Evolutionary conservation across 1,284 basidiomycete genomes (phyloP), one percentile per base, ranked within the genome.

Genomic region (Malassezia japonica): DNA sequence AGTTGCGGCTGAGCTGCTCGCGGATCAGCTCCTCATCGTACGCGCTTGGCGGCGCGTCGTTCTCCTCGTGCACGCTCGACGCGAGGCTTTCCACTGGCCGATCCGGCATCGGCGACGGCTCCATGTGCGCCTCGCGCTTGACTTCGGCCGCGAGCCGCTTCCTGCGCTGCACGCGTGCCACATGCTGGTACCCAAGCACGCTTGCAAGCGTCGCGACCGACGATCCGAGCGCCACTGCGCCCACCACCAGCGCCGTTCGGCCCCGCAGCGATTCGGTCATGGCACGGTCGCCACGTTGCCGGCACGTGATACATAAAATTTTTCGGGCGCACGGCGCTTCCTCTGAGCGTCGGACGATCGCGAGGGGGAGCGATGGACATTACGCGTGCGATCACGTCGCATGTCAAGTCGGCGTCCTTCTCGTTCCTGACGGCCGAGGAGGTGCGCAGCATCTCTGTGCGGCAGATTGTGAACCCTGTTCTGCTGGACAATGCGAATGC

Each of bases 371-470:
- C 41, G 47, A 98, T 98, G 92, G 92, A 99, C 75, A 87, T 94
- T 75, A 81, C 90, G 7, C 82, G 87, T 67, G 84, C 92, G 20
- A 77, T 98, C 50, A 83, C 87, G 13, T 85, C 88, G 4, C 82
- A 83, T 48, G 84, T 94, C 62, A 77, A 82, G 51, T 84, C 85
- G 59, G 77, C 96, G 48, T 92, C 91, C 21, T 98, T 99, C 76
- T 91, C 90, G 3, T 94, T 94, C 75, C 82, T 99, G 50, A 83
- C 86, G 13, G 78, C 87, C n/a, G 81, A 87, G 63, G 92, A 99
- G 75, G 80, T 96, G 62, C 82, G 85, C 46, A 81, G 84, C 56
- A 90, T 98, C 72, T 95, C 90, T 16, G 92, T 98, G 67, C 91
- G 92, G 77, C 87, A 95, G 77, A 85, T 98, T 65, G 81, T 87